Evolutionary conservation across 768 basidiomycete genomes (phyloP).

Genomic region (Mycena floridula): DNA sequence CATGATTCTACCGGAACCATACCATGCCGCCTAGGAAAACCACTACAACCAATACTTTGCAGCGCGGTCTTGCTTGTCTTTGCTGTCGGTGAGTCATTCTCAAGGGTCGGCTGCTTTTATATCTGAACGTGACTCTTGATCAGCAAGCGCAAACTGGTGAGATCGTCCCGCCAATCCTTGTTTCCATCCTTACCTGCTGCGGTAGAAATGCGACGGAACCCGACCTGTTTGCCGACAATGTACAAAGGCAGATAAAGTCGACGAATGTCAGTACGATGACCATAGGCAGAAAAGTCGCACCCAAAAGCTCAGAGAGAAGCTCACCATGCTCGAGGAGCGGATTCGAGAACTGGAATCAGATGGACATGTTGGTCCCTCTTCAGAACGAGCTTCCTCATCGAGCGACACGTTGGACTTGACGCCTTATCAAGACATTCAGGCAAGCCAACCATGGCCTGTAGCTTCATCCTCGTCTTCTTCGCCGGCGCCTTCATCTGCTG

Average conservation of each 20-base stretch:
- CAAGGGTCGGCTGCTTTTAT: background rate
- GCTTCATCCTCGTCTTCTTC: background rate
- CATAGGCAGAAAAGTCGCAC: conserved; percentile 54
- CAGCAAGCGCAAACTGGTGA: conserved; percentile 32
- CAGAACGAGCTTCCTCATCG: no score
- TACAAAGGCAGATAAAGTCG: conserved; percentile 42
- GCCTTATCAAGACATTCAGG: no score
- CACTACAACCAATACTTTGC: conserved; percentile 20
- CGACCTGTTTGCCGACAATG: conserved; percentile 55
- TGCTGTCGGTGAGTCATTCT: conserved; percentile 22
- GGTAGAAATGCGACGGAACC: conserved; percentile 55
- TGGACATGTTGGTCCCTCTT: no score
- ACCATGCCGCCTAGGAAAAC: conserved; percentile 23
- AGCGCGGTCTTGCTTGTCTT: conserved; percentile 32
- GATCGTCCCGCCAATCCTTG: conserved; percentile 3
- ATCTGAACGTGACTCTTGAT: background rate
- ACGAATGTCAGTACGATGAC: conserved; percentile 57
- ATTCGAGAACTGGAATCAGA: conserved; percentile 43
- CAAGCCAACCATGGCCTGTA: background rate
- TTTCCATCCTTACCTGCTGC: background rate
- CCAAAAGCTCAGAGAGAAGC: conserved; percentile 50
- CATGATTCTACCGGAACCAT: no score
- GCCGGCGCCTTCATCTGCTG: background rate
- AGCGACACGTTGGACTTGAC: no score
- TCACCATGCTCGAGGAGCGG: conserved; percentile 44